Base-by-base conservation (phyloP, 495 filamentous ascomycete species). In the Penicillium egyptiacum region DNA sequence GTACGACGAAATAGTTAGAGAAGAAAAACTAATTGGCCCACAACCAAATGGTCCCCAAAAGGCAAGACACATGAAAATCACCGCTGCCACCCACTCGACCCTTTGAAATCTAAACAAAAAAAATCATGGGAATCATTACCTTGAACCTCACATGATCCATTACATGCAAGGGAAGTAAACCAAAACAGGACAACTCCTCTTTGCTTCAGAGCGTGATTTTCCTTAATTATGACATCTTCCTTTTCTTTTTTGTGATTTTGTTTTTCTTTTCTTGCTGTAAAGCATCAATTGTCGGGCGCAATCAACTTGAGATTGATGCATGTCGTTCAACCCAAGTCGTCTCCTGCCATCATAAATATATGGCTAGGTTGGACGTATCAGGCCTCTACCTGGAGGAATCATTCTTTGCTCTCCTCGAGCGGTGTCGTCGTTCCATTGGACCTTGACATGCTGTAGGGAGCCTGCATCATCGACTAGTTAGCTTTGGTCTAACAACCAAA, bases 361-460 rank as follows among this genome's bases (percentile, higher is more conserved):
- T 50, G 30, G 40, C 23, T 40, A 16, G 37, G 14, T 39, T 28
- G 14, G 30, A 51, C n/a, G 6, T 22, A 3, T 40, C 23, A 0
- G 20, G 31, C 10, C 16, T 12, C 30, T 39, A 42, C 23, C 12
- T 33, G 41, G 35, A 23, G 31, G 45, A 40, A 9, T 61, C 51
- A 60, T 25, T 60, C 59, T 54, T 74, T 70, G 10, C 52, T 23
- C 10, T 44, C 57, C 43, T 71, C 71, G 40, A 70, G 67, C 19
- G 77, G 75, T 10, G 77, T 78, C 25, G 67, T 68, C 11, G 72
- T 73, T 28, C 75, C 77, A 56, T 75, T 68, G 26, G 70, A 72
- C 48, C 70, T 63, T 4, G 75, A 71, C 74, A 79, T 79, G 60
- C 73, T 80, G 55, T 80, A 80, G 28, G 77, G 77, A 35, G 75